phyloP scores from a whole-genome alignment of 169 alveolate species.

The Cryptosporidium felis region DNA sequence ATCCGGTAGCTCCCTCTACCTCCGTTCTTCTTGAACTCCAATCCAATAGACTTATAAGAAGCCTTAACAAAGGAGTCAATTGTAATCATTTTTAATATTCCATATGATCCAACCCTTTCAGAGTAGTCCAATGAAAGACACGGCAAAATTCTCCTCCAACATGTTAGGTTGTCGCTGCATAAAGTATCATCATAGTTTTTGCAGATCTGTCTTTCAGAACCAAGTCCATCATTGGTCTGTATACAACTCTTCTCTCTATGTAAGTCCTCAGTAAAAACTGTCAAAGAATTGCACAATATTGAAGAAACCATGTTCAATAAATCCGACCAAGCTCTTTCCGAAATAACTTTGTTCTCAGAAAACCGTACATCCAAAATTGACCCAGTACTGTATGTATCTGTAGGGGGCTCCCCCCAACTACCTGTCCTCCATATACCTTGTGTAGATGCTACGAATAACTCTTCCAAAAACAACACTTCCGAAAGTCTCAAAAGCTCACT shows the following conservation, averaged over 20 bases:
- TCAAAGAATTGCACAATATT: slow-evolving; percentile 39
- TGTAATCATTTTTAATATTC: not conserved
- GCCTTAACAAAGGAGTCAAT: slow-evolving; percentile 21
- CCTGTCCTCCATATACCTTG: slow-evolving; percentile 51
- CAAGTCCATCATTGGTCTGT: not conserved
- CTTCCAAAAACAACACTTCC: not conserved
- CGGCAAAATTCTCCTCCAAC: slow-evolving; percentile 48
- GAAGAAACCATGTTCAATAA: not conserved
- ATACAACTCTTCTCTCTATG: slow-evolving; percentile 13
- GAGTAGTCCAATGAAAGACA: slow-evolving; percentile 1
- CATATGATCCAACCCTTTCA: not conserved
- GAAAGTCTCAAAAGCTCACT: slow-evolving; percentile 7
- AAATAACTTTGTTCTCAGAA: not conserved
- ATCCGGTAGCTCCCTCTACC: not conserved
- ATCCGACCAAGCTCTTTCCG: not conserved
- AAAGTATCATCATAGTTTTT: slow-evolving; percentile 19
- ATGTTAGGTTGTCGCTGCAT: slow-evolving; percentile 30
- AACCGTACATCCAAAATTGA: not conserved
- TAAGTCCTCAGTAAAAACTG: not conserved
- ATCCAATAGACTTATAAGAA: slow-evolving; percentile 56
- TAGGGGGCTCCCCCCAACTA: slow-evolving; percentile 67
- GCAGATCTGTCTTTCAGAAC: slow-evolving; percentile 1
- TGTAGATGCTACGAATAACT: slow-evolving; percentile 6
- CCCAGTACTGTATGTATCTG: slow-evolving; percentile 1
- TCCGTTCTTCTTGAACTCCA: not conserved